phyloP scores from a whole-genome alignment of 2,329 filamentous ascomycete genomes.

The Lecanicillium sp. region DNA sequence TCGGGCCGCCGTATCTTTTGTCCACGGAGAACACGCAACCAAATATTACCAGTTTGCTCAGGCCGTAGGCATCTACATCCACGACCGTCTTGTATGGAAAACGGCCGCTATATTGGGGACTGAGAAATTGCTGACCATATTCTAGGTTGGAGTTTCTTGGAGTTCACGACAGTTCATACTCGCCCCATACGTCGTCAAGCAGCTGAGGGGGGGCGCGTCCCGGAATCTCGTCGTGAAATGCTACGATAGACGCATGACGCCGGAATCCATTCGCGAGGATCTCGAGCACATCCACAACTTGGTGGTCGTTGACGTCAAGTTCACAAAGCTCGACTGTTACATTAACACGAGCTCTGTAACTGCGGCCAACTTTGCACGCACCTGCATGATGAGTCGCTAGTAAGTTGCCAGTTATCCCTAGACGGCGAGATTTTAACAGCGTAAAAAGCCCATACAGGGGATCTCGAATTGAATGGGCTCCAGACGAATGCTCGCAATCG shows the following conservation, averaged over 20 bases:
- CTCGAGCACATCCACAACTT: slow-evolving; percentile 80
- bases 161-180: slow-evolving; percentile 64
- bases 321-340: slow-evolving; percentile 53
- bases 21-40: slow-evolving; percentile 54
- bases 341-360: slow-evolving; percentile 73
- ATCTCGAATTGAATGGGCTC: slow-evolving; percentile 62
- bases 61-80: slow-evolving; percentile 61
- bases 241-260: slow-evolving; percentile 53
- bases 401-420: slow-evolving; percentile 26
- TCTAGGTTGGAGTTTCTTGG: slow-evolving; percentile 63
- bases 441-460: slow-evolving; percentile 59
- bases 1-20: slow-evolving; percentile 62
- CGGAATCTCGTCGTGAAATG: slow-evolving; percentile 67
- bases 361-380: slow-evolving; percentile 67
- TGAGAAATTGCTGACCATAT: background rate
- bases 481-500: slow-evolving; percentile 65
- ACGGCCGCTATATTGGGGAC: too few species aligned
- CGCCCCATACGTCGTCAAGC: slow-evolving; percentile 55
- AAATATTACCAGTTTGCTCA: slow-evolving; percentile 61
- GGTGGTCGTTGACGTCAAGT: slow-evolving; percentile 59
- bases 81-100: slow-evolving; percentile 29
- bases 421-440: slow-evolving; percentile 17
- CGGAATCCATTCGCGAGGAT: slow-evolving; percentile 60
- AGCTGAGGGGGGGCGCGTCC: slow-evolving; percentile 60
- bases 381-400: slow-evolving; percentile 65